These are phyloP conservation scores for Ustilago esculenta DNA, from an alignment of 1,284 basidiomycete genomes.

Conservation along the genomic window DNA sequence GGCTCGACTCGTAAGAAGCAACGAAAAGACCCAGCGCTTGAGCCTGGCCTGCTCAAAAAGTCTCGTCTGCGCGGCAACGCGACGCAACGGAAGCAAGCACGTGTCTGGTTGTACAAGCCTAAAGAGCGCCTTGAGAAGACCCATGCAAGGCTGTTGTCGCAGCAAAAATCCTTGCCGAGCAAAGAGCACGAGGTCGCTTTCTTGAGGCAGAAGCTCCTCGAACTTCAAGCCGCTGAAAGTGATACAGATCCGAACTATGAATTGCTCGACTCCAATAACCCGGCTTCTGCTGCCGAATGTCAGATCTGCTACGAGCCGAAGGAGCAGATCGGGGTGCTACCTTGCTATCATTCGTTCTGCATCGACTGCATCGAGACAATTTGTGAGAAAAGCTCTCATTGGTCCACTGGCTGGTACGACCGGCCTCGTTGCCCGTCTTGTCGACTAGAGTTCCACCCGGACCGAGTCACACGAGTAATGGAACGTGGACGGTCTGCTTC, in stretches of 20 bases:
- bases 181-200: constrained; percentile 49
- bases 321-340: constrained; percentile 40
- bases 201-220: constrained; percentile 27
- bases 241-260: constrained; percentile 76
- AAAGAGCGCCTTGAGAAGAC: constrained; percentile 40
- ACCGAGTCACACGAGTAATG: constrained; percentile 40
- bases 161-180: constrained; percentile 8
- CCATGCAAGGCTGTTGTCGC: constrained; percentile 2
- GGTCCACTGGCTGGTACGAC: not conserved
- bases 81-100: constrained; percentile 26
- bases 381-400: constrained; percentile 15
- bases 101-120: constrained; percentile 48
- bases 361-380: constrained; percentile 40
- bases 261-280: not conserved
- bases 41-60: constrained; percentile 40
- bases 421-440: constrained; percentile 33
- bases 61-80: constrained; percentile 46
- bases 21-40: constrained; percentile 20
- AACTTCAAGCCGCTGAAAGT: constrained; percentile 73
- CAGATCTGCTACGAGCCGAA: constrained; percentile 42
- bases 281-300: constrained; percentile 24
- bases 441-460: constrained; percentile 21
- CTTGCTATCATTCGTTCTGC: constrained; percentile 54
- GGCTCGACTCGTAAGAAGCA: constrained; percentile 3
- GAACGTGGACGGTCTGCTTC: constrained; percentile 24